A percentile compares a stretch with the other conserved stretches of the same genome.
phyloP scores from a whole-genome alignment of 164 flowering plant species.

The Chloranthus sessilifolius region DNA sequence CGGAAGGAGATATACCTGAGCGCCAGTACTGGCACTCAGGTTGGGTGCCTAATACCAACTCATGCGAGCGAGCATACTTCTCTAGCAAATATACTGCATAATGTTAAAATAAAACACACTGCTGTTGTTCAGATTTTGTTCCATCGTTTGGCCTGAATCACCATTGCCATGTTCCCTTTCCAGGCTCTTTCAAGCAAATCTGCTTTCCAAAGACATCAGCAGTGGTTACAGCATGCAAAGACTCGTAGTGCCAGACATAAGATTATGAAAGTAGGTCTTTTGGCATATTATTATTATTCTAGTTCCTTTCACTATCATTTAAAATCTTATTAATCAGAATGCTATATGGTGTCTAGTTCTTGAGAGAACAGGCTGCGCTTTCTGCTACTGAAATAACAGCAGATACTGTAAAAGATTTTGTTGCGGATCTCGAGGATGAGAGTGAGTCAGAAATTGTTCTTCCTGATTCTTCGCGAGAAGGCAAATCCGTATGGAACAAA shows the following conservation, averaged over 20 bases:
- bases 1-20: too few relatives aligned
- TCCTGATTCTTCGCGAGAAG: slow-evolving; percentile 25
- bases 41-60: too few relatives aligned
- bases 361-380: slow-evolving; percentile 87
- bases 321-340: neutral
- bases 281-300: neutral
- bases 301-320: neutral
- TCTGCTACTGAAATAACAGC: slow-evolving; percentile 82
- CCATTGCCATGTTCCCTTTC: neutral
- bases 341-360: slow-evolving; percentile 41
- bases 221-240: slow-evolving; percentile 93
- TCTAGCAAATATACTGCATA: too few relatives aligned
- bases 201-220: slow-evolving; percentile 85
- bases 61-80: too few relatives aligned
- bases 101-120: too few relatives aligned
- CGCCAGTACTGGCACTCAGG: too few relatives aligned
- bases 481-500: slow-evolving; percentile 48
- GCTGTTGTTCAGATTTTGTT: too few relatives aligned
- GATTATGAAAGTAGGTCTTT: slow-evolving; percentile 69
- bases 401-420: slow-evolving; percentile 57
- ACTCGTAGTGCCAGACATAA: slow-evolving; percentile 96
- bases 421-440: slow-evolving; percentile 58
- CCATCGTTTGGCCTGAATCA: neutral
- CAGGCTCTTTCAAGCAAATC: slow-evolving; percentile 90
- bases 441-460: slow-evolving; percentile 29